phyloP scores from a whole-genome alignment of 805 yeast species.

The Wickerhamomyces subpelliculosus region DNA sequence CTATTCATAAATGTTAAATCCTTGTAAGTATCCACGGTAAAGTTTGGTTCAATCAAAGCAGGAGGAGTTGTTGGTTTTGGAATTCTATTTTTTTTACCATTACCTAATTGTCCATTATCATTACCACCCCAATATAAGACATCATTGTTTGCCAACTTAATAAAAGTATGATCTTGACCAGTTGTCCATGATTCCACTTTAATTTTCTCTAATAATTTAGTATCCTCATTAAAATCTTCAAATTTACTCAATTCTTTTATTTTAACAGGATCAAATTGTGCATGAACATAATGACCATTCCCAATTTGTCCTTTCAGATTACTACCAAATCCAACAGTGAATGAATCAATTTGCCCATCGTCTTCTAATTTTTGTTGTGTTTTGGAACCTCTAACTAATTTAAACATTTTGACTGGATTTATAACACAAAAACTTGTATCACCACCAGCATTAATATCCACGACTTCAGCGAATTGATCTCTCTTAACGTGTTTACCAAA shows the following conservation, averaged over 20 bases:
- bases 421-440: conserved; percentile 51
- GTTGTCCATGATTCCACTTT: conserved; percentile 46
- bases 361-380: conserved; percentile 17
- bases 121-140: conserved; percentile 82
- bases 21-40: conserved; percentile 22
- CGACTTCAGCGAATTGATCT: conserved; percentile 39
- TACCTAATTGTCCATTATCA: conserved; percentile 77
- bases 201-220: conserved; percentile 34
- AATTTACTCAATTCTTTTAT: conserved; percentile 35
- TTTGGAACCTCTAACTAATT: conserved; percentile 21
- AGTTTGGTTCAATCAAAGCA: conserved; percentile 47
- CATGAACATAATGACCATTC: conserved; percentile 65
- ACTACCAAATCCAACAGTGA: conserved; percentile 65
- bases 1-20: conserved; percentile 34
- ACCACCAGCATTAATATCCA: conserved; percentile 62
- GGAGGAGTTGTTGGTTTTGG: conserved; percentile 51
- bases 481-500: conserved; percentile 34
- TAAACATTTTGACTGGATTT: conserved; percentile 23
- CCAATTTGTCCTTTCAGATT: conserved; percentile 88
- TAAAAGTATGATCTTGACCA: conserved; percentile 61
- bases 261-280: conserved; percentile 59
- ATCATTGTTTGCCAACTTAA: conserved; percentile 54
- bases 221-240: conserved; percentile 47
- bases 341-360: conserved; percentile 24
- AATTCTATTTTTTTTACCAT: conserved; percentile 61